Percentiles rank a stretch among this genome's conserved stretches.
phyloP scores from a whole-genome alignment of 208 protist species.

The Sergeia podlipaevii region DNA sequence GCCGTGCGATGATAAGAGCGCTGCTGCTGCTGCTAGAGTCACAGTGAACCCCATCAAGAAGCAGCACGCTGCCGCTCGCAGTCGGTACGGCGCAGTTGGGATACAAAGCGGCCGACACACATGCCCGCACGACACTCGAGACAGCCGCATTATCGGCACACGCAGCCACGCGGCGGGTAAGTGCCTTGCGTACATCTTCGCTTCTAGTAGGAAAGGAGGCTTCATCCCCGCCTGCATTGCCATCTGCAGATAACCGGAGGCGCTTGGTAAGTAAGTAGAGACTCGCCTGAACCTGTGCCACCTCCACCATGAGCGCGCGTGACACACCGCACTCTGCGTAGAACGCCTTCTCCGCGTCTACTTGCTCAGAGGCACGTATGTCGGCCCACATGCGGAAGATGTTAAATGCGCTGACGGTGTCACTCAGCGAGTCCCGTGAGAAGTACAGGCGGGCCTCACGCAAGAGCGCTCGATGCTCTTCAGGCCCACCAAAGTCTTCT shows the following conservation, averaged over 20 bases:
- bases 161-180: constrained; percentile 20
- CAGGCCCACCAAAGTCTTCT: too few species aligned
- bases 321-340: constrained; percentile 53
- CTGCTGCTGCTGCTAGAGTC: constrained; percentile 4
- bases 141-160: constrained; percentile 36
- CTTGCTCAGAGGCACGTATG: constrained; percentile 13
- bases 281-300: constrained; percentile 25
- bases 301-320: constrained; percentile 18
- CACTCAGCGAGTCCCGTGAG: constrained; percentile 57
- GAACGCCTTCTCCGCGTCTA: constrained; percentile 23
- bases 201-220: not conserved
- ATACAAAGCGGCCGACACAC: constrained; percentile 67
- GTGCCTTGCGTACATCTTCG: constrained; percentile 3
- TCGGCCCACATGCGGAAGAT: constrained; percentile 81
- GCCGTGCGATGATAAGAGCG: constrained; percentile 11
- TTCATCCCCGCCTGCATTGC: not conserved
- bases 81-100: constrained; percentile 52
- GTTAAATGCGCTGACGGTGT: constrained; percentile 60
- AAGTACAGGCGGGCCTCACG: constrained; percentile 75
- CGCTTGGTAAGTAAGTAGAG: constrained; percentile 10
- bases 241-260: not conserved
- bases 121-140: constrained; percentile 32
- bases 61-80: constrained; percentile 18
- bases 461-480: constrained; percentile 32
- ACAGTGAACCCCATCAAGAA: constrained; percentile 17